Evolutionary conservation across 345 rosid species (phyloP).

Genomic region (Salix koriyanagi): DNA sequence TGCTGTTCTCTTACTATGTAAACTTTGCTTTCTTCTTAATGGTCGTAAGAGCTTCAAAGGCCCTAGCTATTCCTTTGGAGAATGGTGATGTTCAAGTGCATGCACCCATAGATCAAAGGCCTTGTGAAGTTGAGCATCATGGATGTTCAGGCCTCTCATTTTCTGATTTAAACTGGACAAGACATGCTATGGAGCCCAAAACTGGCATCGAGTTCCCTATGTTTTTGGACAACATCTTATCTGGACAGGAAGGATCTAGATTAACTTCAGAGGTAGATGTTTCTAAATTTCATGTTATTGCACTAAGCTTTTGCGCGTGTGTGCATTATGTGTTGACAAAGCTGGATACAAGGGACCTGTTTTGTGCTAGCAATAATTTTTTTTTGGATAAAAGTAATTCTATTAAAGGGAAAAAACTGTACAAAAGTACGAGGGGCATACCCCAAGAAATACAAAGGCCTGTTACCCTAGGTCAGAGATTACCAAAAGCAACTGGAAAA

Average conservation of each 20-base stretch:
- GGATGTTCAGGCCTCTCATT: slow-evolving; percentile 43
- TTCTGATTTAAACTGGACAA: slow-evolving; percentile 48
- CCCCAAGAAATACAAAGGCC: too few species aligned
- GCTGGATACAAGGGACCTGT: not conserved
- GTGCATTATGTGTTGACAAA: not conserved
- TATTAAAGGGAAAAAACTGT: too few species aligned
- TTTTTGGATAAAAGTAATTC: too few species aligned
- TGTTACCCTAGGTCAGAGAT: too few species aligned
- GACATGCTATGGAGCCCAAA: slow-evolving; percentile 58
- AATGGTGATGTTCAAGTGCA: slow-evolving; percentile 34
- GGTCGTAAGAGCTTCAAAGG: slow-evolving; percentile 49
- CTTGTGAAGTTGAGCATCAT: slow-evolving; percentile 48
- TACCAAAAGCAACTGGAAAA: too few species aligned
- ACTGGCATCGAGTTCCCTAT: slow-evolving; percentile 86
- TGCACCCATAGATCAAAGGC: slow-evolving; percentile 40
- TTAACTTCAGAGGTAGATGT: slow-evolving; percentile 59
- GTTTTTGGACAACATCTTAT: slow-evolving; percentile 37
- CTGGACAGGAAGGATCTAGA: slow-evolving; percentile 31
- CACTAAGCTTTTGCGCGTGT: not conserved
- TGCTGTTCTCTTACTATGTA: not conserved
- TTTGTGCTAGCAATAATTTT: not conserved
- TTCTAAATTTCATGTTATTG: not conserved
- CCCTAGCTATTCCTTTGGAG: slow-evolving; percentile 38
- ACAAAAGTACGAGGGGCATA: too few species aligned
- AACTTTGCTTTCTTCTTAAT: slow-evolving; percentile 2